Percentiles rank a stretch among this genome's conserved stretches.
These are phyloP conservation scores for Chrysophaeum taylorii DNA, from an alignment of 352 stramenopile genomes.

Conservation along the genomic window DNA sequence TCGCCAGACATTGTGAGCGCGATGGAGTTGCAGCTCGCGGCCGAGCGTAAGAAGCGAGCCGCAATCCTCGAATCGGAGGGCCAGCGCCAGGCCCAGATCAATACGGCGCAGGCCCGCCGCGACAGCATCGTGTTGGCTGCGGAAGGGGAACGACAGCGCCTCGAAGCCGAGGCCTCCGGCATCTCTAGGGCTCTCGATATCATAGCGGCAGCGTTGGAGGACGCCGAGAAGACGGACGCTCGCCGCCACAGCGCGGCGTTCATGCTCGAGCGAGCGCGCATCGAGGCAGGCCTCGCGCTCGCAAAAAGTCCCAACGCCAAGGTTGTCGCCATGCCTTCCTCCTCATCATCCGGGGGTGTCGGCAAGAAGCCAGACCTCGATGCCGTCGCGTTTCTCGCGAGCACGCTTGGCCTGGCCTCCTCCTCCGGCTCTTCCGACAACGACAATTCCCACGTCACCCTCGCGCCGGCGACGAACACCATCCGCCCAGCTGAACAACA, in stretches of 20 bases:
- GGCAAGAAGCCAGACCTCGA: too few species aligned
- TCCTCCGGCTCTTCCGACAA: too few species aligned
- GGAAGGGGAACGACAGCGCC: not conserved
- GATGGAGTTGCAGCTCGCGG: slow-evolving; percentile 36
- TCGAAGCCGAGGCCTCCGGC: slow-evolving; percentile 9
- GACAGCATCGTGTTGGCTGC: not conserved
- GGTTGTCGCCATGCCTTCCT: slow-evolving; percentile 19
- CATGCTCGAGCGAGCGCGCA: slow-evolving; percentile 20
- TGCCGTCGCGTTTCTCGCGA: too few species aligned
- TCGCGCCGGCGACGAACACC: too few species aligned
- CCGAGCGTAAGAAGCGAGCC: slow-evolving; percentile 29
- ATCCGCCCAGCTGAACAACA: too few species aligned
- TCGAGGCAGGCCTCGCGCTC: slow-evolving; percentile 18
- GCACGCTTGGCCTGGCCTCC: too few species aligned
- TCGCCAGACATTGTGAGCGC: slow-evolving; percentile 26
- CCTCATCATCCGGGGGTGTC: too few species aligned
- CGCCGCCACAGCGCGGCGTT: slow-evolving; percentile 13
- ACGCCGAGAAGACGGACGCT: not conserved
- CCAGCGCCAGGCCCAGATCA: slow-evolving; percentile 21
- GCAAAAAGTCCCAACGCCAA: slow-evolving; percentile 24
- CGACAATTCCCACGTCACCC: too few species aligned
- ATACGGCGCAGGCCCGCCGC: slow-evolving; percentile 25
- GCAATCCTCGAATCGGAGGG: slow-evolving; percentile 31
- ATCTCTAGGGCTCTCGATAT: slow-evolving; percentile 11
- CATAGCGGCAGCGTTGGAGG: not conserved